phyloP scores from a whole-genome alignment of 306 rosid species.

The Cicer arietinum region DNA sequence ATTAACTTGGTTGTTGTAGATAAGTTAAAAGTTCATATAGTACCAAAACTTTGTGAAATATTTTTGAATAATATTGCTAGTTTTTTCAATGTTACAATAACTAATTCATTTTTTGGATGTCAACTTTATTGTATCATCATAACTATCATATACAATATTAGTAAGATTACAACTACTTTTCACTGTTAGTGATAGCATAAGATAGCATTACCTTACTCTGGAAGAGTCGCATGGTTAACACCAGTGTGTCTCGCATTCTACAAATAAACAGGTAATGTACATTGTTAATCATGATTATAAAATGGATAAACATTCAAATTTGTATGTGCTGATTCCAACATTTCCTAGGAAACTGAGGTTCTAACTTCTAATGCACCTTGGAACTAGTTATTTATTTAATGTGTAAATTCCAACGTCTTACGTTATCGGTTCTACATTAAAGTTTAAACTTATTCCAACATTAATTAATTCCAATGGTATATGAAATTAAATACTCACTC shows the following conservation, averaged over 20 bases:
- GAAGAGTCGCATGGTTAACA: conserved; percentile 84
- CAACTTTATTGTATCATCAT: conserved; percentile 20
- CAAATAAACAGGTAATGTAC: conserved; percentile 45
- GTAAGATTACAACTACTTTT: conserved; percentile 6
- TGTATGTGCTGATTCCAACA: no score
- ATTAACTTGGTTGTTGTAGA: conserved; percentile 1
- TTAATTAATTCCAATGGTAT: conserved; percentile 5
- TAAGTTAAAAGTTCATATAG: neutral
- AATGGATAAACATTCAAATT: conserved; percentile 27
- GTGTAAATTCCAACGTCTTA: neutral
- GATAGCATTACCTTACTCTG: conserved; percentile 81
- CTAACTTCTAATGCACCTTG: neutral
- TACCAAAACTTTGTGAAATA: neutral
- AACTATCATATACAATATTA: conserved; percentile 2
- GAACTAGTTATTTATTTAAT: conserved; percentile 5
- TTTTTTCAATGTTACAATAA: neutral
- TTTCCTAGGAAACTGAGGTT: no score
- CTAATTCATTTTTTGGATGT: conserved; percentile 8
- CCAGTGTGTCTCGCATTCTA: conserved; percentile 91
- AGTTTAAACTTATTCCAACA: neutral
- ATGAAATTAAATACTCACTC: neutral
- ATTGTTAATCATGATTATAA: conserved; percentile 35
- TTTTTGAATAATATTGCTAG: conserved; percentile 7
- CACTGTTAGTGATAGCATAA: neutral
- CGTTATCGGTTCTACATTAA: neutral